A percentile compares a stretch with the other conserved stretches of the same genome.
These are phyloP conservation scores for Auricularia sp. DNA, from an alignment of 768 basidiomycete genomes.

Conservation along the genomic window DNA sequence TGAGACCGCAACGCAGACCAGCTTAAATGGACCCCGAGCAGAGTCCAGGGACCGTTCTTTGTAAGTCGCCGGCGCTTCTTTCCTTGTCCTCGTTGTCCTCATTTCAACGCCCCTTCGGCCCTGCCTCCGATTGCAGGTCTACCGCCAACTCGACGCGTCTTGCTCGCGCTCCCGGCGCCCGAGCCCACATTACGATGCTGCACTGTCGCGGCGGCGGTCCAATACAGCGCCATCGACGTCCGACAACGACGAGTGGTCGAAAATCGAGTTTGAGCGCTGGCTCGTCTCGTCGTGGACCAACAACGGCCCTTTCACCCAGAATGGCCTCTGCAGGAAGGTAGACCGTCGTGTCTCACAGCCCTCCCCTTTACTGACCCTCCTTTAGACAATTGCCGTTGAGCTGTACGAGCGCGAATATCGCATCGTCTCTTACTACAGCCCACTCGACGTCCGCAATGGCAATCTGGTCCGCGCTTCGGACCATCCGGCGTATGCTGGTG, in stretches of 20 bases:
- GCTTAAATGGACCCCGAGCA: background rate
- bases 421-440: background rate
- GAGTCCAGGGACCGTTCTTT: background rate
- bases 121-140: background rate
- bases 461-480: background rate
- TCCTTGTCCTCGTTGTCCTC: background rate
- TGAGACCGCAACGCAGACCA: background rate
- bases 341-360: background rate
- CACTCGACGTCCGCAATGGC: background rate
- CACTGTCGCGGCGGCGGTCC: background rate
- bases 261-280: background rate
- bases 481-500: background rate
- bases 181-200: background rate
- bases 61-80: background rate
- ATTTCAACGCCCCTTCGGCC: background rate
- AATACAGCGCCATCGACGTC: background rate
- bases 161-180: background rate
- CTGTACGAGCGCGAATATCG: background rate
- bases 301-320: background rate
- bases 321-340: background rate
- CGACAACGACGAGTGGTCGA: background rate
- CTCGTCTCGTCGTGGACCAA: background rate
- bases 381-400: background rate
- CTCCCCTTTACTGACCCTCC: background rate
- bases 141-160: background rate